Percentiles rank a stretch among this genome's conserved stretches.
phyloP scores from a whole-genome alignment of 2,329 filamentous ascomycete species.

The Phyllosticta citriasiana region DNA sequence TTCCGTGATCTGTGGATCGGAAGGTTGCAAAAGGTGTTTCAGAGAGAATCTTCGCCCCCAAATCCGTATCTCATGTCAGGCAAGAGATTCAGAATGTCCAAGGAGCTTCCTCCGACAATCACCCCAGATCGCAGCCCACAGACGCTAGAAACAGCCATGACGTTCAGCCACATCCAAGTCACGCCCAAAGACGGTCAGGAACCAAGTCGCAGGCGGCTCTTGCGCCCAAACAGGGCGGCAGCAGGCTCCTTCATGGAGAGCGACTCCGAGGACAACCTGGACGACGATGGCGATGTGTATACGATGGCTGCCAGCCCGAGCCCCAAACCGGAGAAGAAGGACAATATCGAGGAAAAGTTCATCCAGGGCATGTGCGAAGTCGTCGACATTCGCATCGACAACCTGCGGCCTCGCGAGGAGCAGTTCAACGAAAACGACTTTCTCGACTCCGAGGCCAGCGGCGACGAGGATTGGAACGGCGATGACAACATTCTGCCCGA shows the following conservation, averaged over 20 bases:
- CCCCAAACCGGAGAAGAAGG: neutral
- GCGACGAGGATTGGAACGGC: constrained; percentile 49
- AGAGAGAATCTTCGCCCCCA: constrained; percentile 40
- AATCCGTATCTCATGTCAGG: constrained; percentile 32
- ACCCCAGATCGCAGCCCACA: neutral
- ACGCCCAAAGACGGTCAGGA: constrained; percentile 1
- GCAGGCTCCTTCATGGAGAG: neutral
- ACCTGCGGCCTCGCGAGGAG: constrained; percentile 59
- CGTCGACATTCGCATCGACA: constrained; percentile 65
- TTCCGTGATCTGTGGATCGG: constrained; percentile 69
- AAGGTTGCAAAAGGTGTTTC: constrained; percentile 59
- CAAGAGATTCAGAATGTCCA: constrained; percentile 33
- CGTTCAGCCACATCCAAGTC: neutral
- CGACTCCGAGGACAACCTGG: neutral
- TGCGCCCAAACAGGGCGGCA: neutral
- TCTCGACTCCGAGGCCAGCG: constrained; percentile 49
- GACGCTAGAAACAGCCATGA: neutral
- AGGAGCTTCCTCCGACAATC: constrained; percentile 14
- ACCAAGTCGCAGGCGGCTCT: constrained; percentile 1
- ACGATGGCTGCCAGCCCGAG: neutral
- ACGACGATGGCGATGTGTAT: neutral
- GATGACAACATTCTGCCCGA: constrained; percentile 35
- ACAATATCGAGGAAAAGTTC: constrained; percentile 22
- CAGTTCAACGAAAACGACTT: constrained; percentile 66
- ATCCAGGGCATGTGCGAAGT: constrained; percentile 61